phyloP scores from a whole-genome alignment of 2,329 filamentous ascomycete species.

The Aureobasidium sp. region DNA sequence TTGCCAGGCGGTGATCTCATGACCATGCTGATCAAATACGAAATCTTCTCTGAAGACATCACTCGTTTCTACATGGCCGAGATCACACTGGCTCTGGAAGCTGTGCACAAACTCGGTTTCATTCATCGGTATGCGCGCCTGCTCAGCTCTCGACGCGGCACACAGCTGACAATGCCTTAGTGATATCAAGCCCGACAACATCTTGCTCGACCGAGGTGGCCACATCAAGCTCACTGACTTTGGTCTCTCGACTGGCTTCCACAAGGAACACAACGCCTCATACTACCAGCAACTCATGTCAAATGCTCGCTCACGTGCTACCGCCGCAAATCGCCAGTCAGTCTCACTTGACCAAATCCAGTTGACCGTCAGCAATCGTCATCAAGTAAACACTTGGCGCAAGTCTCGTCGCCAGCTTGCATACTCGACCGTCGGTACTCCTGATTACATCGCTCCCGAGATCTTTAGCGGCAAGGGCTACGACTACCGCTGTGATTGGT shows the following conservation, averaged over 20 bases:
- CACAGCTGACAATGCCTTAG: conserved; percentile 39
- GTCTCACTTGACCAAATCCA: conserved; percentile 98
- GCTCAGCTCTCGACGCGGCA: background rate
- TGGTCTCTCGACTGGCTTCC: conserved; percentile 93
- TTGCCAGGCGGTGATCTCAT: conserved; percentile 95
- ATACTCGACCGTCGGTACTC: conserved; percentile 95
- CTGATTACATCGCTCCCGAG: conserved; percentile 96
- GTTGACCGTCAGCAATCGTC: conserved; percentile 92
- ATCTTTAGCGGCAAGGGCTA: conserved; percentile 97
- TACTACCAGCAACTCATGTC: conserved; percentile 97
- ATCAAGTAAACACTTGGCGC: conserved; percentile 97
- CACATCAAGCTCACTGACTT: conserved; percentile 99
- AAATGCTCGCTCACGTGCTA: conserved; percentile 36
- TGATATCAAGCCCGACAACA: conserved; percentile 99
- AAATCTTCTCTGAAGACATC: conserved; percentile 98
- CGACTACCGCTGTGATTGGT: conserved; percentile 97
- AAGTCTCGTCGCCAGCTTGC: conserved; percentile 93
- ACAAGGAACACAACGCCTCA: conserved; percentile 94
- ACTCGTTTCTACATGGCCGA: conserved; percentile 99
- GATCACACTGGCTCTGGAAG: conserved; percentile 95
- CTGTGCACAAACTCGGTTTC: conserved; percentile 94
- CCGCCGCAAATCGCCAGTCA: conserved; percentile 69
- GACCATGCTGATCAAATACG: conserved; percentile 99
- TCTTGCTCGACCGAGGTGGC: conserved; percentile 86
- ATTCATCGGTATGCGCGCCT: conserved; percentile 74